phyloP scores from a whole-genome alignment of 805 yeast species.

The Yamadazyma laniorum region DNA sequence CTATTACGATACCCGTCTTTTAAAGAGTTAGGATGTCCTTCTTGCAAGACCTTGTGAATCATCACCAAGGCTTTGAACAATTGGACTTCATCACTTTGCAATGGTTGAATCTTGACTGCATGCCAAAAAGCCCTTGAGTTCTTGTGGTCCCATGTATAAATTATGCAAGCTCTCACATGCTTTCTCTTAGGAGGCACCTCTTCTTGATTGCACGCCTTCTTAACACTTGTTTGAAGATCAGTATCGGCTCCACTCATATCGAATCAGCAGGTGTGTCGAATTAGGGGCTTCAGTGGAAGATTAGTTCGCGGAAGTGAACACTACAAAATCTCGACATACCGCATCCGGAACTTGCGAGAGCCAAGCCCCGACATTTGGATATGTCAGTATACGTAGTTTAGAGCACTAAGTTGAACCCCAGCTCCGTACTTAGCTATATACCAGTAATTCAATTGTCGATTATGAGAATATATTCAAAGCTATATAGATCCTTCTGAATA shows the following conservation, averaged over 20 bases:
- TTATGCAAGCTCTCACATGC: conserved; percentile 93
- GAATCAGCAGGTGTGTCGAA: too few species aligned
- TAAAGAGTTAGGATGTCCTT: conserved; percentile 88
- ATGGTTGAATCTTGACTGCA: conserved; percentile 71
- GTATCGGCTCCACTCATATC: conserved; percentile 47
- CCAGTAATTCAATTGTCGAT: too few species aligned
- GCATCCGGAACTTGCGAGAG: too few species aligned
- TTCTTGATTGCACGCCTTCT: conserved; percentile 82
- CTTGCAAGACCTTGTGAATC: conserved; percentile 91
- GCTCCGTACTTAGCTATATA: too few species aligned
- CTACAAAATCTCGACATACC: too few species aligned
- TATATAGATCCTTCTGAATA: too few species aligned
- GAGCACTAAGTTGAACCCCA: too few species aligned
- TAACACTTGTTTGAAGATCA: conserved; percentile 53
- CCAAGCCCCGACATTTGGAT: too few species aligned
- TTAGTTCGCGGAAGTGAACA: not conserved
- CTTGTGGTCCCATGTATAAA: conserved; percentile 94
- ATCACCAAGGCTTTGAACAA: conserved; percentile 81
- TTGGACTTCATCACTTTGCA: conserved; percentile 79
- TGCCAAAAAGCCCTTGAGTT: conserved; percentile 84
- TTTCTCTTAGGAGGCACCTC: conserved; percentile 94
- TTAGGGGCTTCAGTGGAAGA: not conserved
- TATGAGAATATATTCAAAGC: too few species aligned
- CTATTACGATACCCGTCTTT: conserved; percentile 76
- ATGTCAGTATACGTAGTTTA: too few species aligned